These are phyloP conservation scores for Melastoma malabathricum DNA, from an alignment of 345 rosid species.

Conservation along the genomic window DNA sequence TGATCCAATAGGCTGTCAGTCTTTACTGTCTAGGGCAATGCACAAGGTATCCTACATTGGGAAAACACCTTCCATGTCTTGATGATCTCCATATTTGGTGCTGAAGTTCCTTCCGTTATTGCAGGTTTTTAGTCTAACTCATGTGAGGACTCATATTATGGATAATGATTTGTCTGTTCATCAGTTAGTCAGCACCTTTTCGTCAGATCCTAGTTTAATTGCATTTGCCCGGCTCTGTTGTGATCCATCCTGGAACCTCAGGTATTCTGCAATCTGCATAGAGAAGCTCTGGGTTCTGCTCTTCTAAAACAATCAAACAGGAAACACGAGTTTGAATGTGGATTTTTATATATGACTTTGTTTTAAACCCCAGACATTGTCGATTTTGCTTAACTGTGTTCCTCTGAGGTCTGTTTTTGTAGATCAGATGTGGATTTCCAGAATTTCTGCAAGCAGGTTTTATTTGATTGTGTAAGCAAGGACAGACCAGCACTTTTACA, in stretches of 20 bases:
- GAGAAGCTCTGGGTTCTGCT: not conserved
- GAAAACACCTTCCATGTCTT: not conserved
- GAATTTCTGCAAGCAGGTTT: slow-evolving; percentile 90
- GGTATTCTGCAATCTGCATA: slow-evolving; percentile 15
- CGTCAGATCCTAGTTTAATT: slow-evolving; percentile 92
- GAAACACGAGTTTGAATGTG: too few species aligned
- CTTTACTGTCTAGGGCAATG: slow-evolving; percentile 88
- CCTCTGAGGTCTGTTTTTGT: too few species aligned
- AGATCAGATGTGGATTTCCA: slow-evolving; percentile 79
- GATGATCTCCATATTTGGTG: not conserved
- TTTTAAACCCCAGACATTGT: slow-evolving; percentile 3
- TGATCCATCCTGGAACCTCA: slow-evolving; percentile 75
- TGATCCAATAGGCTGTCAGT: slow-evolving; percentile 90
- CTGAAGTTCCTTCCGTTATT: slow-evolving; percentile 3
- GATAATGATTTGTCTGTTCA: slow-evolving; percentile 48
- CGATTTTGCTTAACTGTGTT: too few species aligned
- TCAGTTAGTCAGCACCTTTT: slow-evolving; percentile 88
- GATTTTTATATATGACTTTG: too few species aligned
- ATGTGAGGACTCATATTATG: slow-evolving; percentile 23
- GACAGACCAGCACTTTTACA: slow-evolving; percentile 93
- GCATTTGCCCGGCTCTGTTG: slow-evolving; percentile 85
- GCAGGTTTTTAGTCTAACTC: slow-evolving; percentile 75
- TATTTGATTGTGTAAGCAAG: slow-evolving; percentile 92
- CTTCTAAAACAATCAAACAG: not conserved
- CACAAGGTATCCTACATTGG: slow-evolving; percentile 53